Conservation (phyloP, 2,329 filamentous ascomycete genomes). For the Xylaria sp. region DNA sequence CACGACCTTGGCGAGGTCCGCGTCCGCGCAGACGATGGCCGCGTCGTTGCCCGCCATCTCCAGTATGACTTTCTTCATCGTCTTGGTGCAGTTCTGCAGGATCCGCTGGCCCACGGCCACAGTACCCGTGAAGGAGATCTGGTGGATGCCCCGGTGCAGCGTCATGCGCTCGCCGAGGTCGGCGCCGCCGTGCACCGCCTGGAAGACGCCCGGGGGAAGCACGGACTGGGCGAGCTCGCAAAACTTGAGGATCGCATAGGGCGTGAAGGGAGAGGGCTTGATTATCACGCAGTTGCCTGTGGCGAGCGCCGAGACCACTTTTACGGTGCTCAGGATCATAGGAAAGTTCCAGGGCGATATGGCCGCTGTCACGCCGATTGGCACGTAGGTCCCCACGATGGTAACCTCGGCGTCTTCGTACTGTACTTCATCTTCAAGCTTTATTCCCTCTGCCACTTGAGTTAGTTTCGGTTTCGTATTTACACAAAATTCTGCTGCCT, state of each 20-base stretch:
- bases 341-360: conserved; percentile 68
- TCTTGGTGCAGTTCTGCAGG: conserved; percentile 55
- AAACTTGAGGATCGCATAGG: conserved; percentile 57
- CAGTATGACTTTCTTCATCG: conserved; percentile 60
- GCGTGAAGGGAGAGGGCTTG: conserved; percentile 64
- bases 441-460: conserved; percentile 38
- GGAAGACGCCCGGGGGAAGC: conserved; percentile 62
- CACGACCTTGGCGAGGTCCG: conserved; percentile 53
- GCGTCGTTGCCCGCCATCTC: conserved; percentile 63
- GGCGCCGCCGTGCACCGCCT: conserved; percentile 60
- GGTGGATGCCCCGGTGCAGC: conserved; percentile 58
- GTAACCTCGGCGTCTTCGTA: conserved; percentile 51
- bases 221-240: conserved; percentile 54
- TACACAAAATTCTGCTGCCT: conserved; percentile 20
- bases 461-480: conserved; percentile 18
- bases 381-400: conserved; percentile 51
- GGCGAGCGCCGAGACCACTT: conserved; percentile 56
- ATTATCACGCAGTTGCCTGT: conserved; percentile 62
- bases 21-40: conserved; percentile 58
- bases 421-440: conserved; percentile 53
- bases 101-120: conserved; percentile 56
- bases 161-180: conserved; percentile 60
- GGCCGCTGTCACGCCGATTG: conserved; percentile 57
- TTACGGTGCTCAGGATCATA: conserved; percentile 53
- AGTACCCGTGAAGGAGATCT: conserved; percentile 65